Evolutionary conservation across 2,329 filamentous ascomycete genomes (phyloP).

Genomic region (Pseudogymnoascus sp.): DNA sequence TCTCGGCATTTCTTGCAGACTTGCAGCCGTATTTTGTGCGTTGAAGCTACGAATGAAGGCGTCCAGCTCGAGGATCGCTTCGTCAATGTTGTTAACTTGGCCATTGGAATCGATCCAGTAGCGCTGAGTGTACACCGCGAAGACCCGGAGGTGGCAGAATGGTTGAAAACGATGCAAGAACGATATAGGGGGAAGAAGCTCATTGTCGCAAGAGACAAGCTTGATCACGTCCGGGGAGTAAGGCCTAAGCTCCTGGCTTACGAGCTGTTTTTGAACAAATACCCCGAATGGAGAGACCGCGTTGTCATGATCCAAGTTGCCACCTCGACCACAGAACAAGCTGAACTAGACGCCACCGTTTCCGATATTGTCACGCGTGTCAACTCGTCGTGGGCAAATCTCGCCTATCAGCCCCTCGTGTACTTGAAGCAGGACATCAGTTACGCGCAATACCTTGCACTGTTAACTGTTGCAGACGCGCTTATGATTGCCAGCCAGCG

Average conservation of each 20-base stretch:
- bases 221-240: constrained; percentile 86
- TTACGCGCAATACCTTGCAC: constrained; percentile 85
- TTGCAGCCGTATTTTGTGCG: constrained; percentile 82
- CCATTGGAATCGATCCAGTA: constrained; percentile 85
- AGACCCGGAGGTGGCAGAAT: constrained; percentile 65
- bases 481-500: constrained; percentile 93
- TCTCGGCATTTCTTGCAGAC: constrained; percentile 92
- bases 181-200: constrained; percentile 82
- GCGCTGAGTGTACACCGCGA: constrained; percentile 65
- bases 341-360: constrained; percentile 78
- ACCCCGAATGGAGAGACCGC: constrained; percentile 81
- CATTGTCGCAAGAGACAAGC: constrained; percentile 89
- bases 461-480: constrained; percentile 82
- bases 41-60: constrained; percentile 82
- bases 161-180: constrained; percentile 73
- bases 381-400: constrained; percentile 82
- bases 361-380: constrained; percentile 93
- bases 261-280: constrained; percentile 88
- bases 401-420: constrained; percentile 86
- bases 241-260: constrained; percentile 85
- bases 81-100: constrained; percentile 75
- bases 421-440: constrained; percentile 94
- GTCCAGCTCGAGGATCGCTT: constrained; percentile 89
- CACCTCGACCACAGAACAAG: constrained; percentile 80
- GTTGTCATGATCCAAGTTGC: constrained; percentile 92